phyloP scores from a whole-genome alignment of 2,329 filamentous ascomycete species.

The Curvularia sp. region DNA sequence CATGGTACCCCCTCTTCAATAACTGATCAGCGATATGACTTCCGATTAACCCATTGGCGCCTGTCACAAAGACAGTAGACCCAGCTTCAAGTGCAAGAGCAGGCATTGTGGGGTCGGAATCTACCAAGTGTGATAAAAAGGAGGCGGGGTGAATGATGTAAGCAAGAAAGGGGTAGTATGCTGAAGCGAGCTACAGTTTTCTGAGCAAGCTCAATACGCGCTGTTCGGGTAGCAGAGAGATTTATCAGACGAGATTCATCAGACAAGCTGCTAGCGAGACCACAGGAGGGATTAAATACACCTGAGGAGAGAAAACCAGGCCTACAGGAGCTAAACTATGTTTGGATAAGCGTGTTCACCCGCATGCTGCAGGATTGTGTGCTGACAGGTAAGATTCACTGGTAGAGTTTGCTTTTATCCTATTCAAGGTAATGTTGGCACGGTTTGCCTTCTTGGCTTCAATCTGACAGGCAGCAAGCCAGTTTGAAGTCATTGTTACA shows the following conservation, averaged over 20 bases:
- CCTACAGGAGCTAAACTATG: constrained; percentile 15
- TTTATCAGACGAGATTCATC: neutral
- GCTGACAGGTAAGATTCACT: neutral
- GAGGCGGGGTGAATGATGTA: neutral
- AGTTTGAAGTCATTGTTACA: neutral
- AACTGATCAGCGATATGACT: constrained; percentile 44
- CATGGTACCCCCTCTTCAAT: constrained; percentile 43
- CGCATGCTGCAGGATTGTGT: neutral
- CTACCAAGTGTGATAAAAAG: constrained; percentile 4
- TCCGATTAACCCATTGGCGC: constrained; percentile 48
- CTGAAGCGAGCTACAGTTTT: neutral
- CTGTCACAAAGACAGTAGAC: constrained; percentile 46
- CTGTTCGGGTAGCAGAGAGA: neutral
- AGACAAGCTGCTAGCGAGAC: neutral
- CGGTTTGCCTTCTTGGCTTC: neutral
- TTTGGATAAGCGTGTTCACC: constrained; percentile 15
- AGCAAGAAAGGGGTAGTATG: constrained; percentile 19
- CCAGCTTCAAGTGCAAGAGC: constrained; percentile 32
- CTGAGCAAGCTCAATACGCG: neutral
- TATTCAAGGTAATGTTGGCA: neutral
- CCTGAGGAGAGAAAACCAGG: neutral
- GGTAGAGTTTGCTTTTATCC: neutral
- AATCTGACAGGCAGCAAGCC: neutral
- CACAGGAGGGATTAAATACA: constrained; percentile 3
- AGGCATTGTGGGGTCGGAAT: constrained; percentile 20